Evolutionary conservation across 2,329 filamentous ascomycete species (phyloP).

Genomic region (Penicillium sp.): DNA sequence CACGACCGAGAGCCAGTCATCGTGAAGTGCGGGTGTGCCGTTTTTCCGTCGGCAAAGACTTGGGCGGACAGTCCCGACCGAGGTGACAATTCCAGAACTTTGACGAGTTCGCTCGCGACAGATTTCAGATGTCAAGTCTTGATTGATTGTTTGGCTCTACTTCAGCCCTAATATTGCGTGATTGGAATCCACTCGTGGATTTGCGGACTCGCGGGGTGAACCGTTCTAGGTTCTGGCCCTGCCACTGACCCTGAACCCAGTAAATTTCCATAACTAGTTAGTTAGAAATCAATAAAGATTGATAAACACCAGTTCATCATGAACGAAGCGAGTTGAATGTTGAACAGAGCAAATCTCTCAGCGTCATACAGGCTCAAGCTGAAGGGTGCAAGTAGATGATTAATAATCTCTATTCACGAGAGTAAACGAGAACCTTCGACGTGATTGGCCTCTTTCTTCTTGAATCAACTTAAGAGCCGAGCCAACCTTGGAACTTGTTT

Average conservation of each 20-base stretch:
- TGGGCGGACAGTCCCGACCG: slow-evolving; percentile 7
- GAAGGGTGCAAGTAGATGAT: slow-evolving; percentile 20
- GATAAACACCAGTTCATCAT: neutral
- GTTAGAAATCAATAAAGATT: neutral
- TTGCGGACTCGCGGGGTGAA: neutral
- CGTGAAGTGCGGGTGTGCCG: slow-evolving; percentile 15
- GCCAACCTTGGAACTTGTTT: neutral
- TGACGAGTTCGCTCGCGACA: neutral
- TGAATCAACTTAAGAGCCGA: neutral
- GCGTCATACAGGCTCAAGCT: neutral
- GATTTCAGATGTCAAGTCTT: neutral
- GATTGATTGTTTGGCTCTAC: slow-evolving; percentile 9
- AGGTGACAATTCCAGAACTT: neutral
- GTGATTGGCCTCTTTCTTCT: neutral
- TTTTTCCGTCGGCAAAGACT: slow-evolving; percentile 19
- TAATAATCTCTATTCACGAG: slow-evolving; percentile 14
- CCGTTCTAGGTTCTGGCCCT: neutral
- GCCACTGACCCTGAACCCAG: neutral
- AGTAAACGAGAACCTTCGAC: neutral
- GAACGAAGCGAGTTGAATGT: neutral
- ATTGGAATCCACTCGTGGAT: neutral
- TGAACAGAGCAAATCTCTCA: neutral
- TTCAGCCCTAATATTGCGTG: neutral
- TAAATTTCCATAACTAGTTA: neutral
- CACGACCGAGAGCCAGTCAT: slow-evolving; percentile 13